phyloP scores from a whole-genome alignment of 2,329 filamentous ascomycete genomes.

The Dactylellina parvicollis region DNA sequence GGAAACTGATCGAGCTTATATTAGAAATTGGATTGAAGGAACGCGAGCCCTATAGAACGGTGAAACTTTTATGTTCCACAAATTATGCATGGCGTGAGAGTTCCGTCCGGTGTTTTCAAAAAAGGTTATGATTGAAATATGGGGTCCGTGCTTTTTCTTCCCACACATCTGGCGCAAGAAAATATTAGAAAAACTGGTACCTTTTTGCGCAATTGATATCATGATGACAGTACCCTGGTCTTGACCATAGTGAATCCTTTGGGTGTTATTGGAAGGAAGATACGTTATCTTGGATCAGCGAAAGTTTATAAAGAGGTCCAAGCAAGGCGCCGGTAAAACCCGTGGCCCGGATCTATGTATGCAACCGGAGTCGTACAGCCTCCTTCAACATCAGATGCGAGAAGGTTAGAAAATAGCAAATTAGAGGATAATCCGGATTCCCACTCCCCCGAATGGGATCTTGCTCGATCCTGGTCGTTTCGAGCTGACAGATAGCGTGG shows the following conservation, averaged over 20 bases:
- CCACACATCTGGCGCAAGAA: slow-evolving; percentile 4
- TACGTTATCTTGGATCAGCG: slow-evolving; percentile 8
- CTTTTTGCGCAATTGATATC: slow-evolving; percentile 50
- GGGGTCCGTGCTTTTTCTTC: slow-evolving; percentile 38
- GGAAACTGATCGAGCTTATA: slow-evolving; percentile 44
- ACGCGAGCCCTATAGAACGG: slow-evolving; percentile 28
- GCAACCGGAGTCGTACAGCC: slow-evolving; percentile 2
- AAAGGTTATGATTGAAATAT: slow-evolving; percentile 27
- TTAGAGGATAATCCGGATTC: slow-evolving; percentile 49
- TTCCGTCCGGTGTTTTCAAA: slow-evolving; percentile 40
- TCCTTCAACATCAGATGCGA: slow-evolving; percentile 37
- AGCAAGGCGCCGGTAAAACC: slow-evolving; percentile 32
- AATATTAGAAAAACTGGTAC: not conserved
- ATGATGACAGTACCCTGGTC: slow-evolving; percentile 35
- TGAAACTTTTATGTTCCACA: slow-evolving; percentile 52
- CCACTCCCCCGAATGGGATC: slow-evolving; percentile 10
- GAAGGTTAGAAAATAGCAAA: slow-evolving; percentile 39
- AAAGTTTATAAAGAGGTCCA: slow-evolving; percentile 6
- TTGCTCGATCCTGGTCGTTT: slow-evolving; percentile 36
- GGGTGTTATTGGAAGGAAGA: slow-evolving; percentile 27
- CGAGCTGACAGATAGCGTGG: slow-evolving; percentile 50
- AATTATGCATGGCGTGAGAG: slow-evolving; percentile 41
- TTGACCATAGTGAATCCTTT: slow-evolving; percentile 29
- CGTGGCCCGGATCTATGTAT: slow-evolving; percentile 22
- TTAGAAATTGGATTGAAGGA: slow-evolving; percentile 29